These are phyloP conservation scores for Saccharomyces hybrid DNA, from an alignment of 1,139 yeast genomes.

Conservation along the genomic window DNA sequence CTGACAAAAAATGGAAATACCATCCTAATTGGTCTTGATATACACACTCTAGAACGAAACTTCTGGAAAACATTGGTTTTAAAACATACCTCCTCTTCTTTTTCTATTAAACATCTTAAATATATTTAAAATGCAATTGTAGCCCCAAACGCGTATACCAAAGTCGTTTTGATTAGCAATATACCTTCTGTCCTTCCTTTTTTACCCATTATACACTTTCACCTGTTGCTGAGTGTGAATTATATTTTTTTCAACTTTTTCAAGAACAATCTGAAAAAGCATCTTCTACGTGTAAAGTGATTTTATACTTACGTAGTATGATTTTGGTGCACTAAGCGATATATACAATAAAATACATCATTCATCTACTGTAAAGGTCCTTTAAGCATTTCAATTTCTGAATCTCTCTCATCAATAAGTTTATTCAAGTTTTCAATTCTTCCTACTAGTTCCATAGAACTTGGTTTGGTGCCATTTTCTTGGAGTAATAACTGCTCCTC, in stretches of 20 bases:
- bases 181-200: background rate
- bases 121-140: background rate
- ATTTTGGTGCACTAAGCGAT: background rate
- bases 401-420: constrained; percentile 43
- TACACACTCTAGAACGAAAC: constrained; percentile 4
- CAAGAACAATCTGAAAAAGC: background rate
- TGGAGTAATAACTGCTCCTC: constrained; percentile 58
- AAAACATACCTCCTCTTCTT: constrained; percentile 26
- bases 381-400: constrained; percentile 22
- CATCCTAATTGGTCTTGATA: background rate
- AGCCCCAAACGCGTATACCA: background rate
- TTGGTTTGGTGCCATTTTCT: constrained; percentile 49
- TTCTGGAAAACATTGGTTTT: background rate
- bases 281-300: background rate
- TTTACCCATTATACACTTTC: background rate
- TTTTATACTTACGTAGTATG: background rate
- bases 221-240: background rate
- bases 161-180: background rate
- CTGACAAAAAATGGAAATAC: background rate
- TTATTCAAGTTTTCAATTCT: constrained; percentile 49
- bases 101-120: constrained; percentile 25
- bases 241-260: constrained; percentile 1
- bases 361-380: constrained; percentile 3
- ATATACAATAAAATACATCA: background rate
- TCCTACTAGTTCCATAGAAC: constrained; percentile 48